Evolutionary conservation across 257 asterid genomes (phyloP).

Genomic region (Handroanthus guayacan): DNA sequence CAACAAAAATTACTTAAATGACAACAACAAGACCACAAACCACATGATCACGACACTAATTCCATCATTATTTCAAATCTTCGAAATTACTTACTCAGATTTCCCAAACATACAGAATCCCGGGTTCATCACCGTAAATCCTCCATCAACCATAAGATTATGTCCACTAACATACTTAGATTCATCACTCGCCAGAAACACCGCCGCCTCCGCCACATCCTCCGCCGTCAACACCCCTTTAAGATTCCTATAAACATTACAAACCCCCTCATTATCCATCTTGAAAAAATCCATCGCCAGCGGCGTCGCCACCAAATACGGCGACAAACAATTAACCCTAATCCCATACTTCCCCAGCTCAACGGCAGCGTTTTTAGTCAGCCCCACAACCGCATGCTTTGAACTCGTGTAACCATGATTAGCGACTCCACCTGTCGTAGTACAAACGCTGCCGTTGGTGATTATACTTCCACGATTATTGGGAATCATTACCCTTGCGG

Average conservation of each 20-base stretch:
- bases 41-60: no score
- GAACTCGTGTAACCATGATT: slow-evolving; percentile 41
- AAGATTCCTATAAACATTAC: not conserved
- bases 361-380: slow-evolving; percentile 37
- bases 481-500: slow-evolving; percentile 45
- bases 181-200: slow-evolving; percentile 46
- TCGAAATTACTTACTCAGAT: not conserved
- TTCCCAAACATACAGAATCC: not conserved
- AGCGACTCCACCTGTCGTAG: not conserved
- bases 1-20: no score
- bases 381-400: slow-evolving; percentile 49
- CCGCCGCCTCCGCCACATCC: slow-evolving; percentile 40
- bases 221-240: slow-evolving; percentile 25
- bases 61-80: no score
- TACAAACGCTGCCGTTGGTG: slow-evolving; percentile 28
- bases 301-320: slow-evolving; percentile 33
- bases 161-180: slow-evolving; percentile 45
- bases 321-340: slow-evolving; percentile 50
- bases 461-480: slow-evolving; percentile 36
- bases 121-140: slow-evolving; percentile 23
- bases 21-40: no score
- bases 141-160: slow-evolving; percentile 47
- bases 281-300: not conserved
- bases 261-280: not conserved
- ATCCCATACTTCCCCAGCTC: slow-evolving; percentile 48